Percentiles rank a stretch among this genome's conserved stretches.
phyloP scores from a whole-genome alignment of 768 basidiomycete genomes.

The Mycena sanguinolenta region DNA sequence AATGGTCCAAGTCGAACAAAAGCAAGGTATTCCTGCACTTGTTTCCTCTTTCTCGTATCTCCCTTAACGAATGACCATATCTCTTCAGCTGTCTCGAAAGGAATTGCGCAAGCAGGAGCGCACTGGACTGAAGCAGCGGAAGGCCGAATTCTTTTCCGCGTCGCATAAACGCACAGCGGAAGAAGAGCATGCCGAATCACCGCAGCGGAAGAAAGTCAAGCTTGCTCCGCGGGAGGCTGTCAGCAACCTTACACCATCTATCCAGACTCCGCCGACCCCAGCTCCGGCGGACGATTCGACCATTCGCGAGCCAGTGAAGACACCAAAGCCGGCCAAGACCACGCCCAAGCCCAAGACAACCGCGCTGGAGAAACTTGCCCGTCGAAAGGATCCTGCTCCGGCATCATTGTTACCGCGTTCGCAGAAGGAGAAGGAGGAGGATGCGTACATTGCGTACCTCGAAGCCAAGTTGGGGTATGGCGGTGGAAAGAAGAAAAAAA shows the following conservation, averaged over 20 bases:
- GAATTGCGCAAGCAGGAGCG: constrained; percentile 76
- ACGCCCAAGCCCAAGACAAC: constrained; percentile 41
- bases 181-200: constrained; percentile 61
- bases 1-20: constrained; percentile 37
- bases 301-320: not conserved
- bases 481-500: constrained; percentile 54
- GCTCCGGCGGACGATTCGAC: not conserved
- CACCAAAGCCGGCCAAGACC: constrained; percentile 23
- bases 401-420: constrained; percentile 42
- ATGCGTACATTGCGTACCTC: constrained; percentile 86
- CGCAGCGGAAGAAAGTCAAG: constrained; percentile 65
- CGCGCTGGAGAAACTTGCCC: constrained; percentile 51
- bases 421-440: constrained; percentile 75
- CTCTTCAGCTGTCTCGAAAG: constrained; percentile 60
- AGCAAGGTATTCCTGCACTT: constrained; percentile 24
- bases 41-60: not conserved
- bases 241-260: not conserved
- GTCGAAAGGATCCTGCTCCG: constrained; percentile 30
- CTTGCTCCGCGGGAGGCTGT: constrained; percentile 29
- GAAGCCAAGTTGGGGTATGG: constrained; percentile 82
- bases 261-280: not conserved
- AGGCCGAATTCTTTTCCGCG: constrained; percentile 68
- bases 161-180: constrained; percentile 53
- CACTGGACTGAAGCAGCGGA: constrained; percentile 70
- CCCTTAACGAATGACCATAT: not conserved